Evolutionary conservation across 164 flowering plant genomes (phyloP).

Genomic region (Cinnamomum micranthum): DNA sequence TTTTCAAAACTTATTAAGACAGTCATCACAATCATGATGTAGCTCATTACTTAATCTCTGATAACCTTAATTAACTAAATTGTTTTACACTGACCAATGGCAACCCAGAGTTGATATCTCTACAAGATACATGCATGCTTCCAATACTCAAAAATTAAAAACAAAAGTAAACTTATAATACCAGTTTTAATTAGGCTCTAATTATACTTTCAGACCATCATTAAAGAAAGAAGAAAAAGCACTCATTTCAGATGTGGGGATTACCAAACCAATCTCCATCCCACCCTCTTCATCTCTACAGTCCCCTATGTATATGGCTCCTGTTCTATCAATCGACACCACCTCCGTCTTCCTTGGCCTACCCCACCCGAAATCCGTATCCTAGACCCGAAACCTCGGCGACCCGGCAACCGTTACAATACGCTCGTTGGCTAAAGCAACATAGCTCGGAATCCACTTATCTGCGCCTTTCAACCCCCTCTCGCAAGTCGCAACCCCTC

Average conservation of each 20-base stretch:
- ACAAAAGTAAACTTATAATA: too few relatives aligned
- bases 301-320: constrained; percentile 29
- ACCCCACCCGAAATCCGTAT: constrained; percentile 46
- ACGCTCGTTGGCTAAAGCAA: background rate
- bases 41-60: too few relatives aligned
- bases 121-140: too few relatives aligned
- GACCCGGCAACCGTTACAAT: constrained; percentile 35
- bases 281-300: constrained; percentile 30
- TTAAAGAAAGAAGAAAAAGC: constrained; percentile 24
- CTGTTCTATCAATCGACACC: constrained; percentile 23
- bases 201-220: constrained; percentile 6
- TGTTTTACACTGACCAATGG: too few relatives aligned
- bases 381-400: constrained; percentile 32
- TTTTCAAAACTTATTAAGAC: too few relatives aligned
- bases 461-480: constrained; percentile 10
- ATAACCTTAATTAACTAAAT: too few relatives aligned
- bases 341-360: constrained; percentile 33
- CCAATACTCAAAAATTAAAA: too few relatives aligned
- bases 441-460: background rate
- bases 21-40: too few relatives aligned
- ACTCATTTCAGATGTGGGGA: constrained; percentile 23
- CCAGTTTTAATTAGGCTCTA: too few relatives aligned
- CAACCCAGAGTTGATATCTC: too few relatives aligned
- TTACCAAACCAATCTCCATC: constrained; percentile 28
- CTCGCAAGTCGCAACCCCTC: background rate